These are phyloP conservation scores for Malus orientalis DNA, from an alignment of 306 rosid species.

Conservation along the genomic window DNA sequence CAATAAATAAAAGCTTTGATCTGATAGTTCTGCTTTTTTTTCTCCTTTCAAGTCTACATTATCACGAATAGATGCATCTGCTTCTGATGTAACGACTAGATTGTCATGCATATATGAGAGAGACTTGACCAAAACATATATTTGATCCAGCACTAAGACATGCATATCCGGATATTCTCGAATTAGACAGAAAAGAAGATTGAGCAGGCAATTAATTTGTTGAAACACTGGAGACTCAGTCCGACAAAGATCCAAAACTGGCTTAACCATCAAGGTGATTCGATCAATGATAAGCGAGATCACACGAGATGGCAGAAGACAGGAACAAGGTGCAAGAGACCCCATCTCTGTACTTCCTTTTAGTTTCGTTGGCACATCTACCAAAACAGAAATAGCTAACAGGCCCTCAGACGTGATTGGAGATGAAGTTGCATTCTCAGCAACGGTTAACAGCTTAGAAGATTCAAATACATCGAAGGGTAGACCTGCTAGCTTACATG, in stretches of 20 bases:
- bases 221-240: conserved; percentile 19
- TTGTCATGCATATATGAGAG: conserved; percentile 18
- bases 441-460: conserved; percentile 28
- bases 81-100: conserved; percentile 4
- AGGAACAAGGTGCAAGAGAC: conserved; percentile 12
- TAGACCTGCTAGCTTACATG: conserved; percentile 10
- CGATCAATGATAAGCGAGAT: conserved; percentile 37
- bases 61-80: not conserved
- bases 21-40: conserved; percentile 7
- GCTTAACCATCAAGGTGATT: conserved; percentile 29
- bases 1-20: conserved; percentile 24
- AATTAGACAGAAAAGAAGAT: conserved; percentile 32
- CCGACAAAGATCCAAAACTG: conserved; percentile 21
- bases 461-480: conserved; percentile 17
- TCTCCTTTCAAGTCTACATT: conserved; percentile 7
- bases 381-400: conserved; percentile 30
- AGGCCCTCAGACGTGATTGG: conserved; percentile 17
- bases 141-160: conserved; percentile 32
- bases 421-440: conserved; percentile 24
- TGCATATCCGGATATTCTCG: conserved; percentile 29
- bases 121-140: conserved; percentile 18
- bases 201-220: conserved; percentile 21
- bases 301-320: conserved; percentile 29
- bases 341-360: conserved; percentile 11
- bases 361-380: conserved; percentile 27